Evolutionary conservation across 1,284 basidiomycete species (phyloP), one percentile per base, ranked within the genome.

Genomic region (Fomes fomentarius): DNA sequence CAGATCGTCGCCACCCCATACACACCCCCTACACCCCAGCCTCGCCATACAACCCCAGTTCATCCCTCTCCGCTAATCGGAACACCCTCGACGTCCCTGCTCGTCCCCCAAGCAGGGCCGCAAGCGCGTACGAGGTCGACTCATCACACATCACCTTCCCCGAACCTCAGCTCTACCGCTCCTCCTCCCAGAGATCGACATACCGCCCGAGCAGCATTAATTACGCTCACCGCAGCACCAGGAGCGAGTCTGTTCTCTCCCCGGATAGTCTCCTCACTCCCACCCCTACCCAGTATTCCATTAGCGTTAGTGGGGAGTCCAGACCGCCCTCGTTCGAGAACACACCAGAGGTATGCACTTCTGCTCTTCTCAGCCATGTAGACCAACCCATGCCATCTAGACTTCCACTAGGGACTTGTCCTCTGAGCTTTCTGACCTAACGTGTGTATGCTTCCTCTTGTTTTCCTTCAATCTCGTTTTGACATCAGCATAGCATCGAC

Each of bases 151-250:
- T 78, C 8, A 55, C 73, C 3, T 80, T 82, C 61, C 78, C 83
- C 21, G 81, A 86, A 45, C 76, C 83, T 2, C 76, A 79, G 52
- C 62, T 85, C 21, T 72, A 78, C 59, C 78, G 81, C 49, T 77
- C 81, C 7, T 63, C 68, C 8, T 84, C 84, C 1, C 74, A 76
- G 49, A 66, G 71, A 50, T 62, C 71, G 15, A 62, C 69, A 2
- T 63, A 71, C 43, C 63, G 65, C 38, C 71, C 70, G 12, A 41
- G 39, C 12, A 58, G 58, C 41, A 44, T 48, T 24, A 61, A 54
- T 57, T 4, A 52, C 63, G 49, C 65, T 21, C 74, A 82, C 58
- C 70, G 73, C 33, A 70, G 71, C n/a, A 75, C 75, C 41, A 70
- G 66, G 62, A 82, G 73, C 69, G 81, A 82, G 57, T 60, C 69